phyloP scores from a whole-genome alignment of 805 yeast genomes.

The Ogataea nakhonphanomensis region DNA sequence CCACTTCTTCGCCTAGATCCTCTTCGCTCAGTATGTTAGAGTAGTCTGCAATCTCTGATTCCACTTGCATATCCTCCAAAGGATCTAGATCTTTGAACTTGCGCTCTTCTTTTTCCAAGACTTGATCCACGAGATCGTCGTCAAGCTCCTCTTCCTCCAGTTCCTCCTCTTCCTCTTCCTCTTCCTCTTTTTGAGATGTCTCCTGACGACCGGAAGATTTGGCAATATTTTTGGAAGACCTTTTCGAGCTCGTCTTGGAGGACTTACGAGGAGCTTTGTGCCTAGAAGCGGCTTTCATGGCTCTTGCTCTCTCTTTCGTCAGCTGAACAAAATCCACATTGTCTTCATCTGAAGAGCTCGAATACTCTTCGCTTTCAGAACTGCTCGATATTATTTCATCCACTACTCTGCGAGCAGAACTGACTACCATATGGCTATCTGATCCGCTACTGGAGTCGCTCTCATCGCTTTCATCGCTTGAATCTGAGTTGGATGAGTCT shows the following conservation, averaged over 20 bases:
- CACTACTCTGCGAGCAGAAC: conserved; percentile 20
- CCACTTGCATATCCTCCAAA: conserved; percentile 34
- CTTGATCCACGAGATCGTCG: conserved; percentile 41
- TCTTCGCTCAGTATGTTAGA: conserved; percentile 41
- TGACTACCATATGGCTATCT: conserved; percentile 19
- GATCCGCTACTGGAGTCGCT: conserved; percentile 29
- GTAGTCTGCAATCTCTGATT: conserved; percentile 33
- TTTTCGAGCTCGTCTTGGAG: conserved; percentile 10
- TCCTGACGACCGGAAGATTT: conserved; percentile 1
- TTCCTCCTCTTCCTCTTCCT: conserved; percentile 13
- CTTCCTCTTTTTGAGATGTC: background rate
- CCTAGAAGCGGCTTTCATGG: conserved; percentile 45
- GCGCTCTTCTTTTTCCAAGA: conserved; percentile 41
- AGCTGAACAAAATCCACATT: conserved; percentile 70
- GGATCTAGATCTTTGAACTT: conserved; percentile 28
- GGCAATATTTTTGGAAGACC: conserved; percentile 7
- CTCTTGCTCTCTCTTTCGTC: conserved; percentile 61
- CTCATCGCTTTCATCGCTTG: conserved; percentile 27
- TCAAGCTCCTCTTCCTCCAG: conserved; percentile 35
- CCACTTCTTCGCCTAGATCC: conserved; percentile 59
- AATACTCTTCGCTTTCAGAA: conserved; percentile 36
- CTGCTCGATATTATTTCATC: conserved; percentile 32
- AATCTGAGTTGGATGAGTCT: conserved; percentile 21
- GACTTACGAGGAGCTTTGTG: conserved; percentile 24
- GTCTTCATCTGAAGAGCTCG: conserved; percentile 52